A percentile compares a stretch with the other conserved stretches of the same genome.
Evolutionary conservation across 2,329 filamentous ascomycete species (phyloP).

Genomic region (Ciborinia camelliae): DNA sequence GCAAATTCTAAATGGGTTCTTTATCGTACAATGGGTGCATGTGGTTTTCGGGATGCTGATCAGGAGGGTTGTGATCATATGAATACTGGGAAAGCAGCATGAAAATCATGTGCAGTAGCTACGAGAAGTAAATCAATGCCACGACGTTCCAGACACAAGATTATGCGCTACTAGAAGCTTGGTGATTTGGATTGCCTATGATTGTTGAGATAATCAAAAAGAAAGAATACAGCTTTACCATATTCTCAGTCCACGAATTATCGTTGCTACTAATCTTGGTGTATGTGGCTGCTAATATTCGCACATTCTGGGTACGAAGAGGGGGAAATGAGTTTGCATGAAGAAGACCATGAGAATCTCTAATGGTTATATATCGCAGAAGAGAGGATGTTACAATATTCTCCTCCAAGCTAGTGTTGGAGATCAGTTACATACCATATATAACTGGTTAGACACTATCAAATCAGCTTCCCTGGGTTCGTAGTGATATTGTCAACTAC

Average conservation of each 20-base stretch:
- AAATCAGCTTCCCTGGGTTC: no score
- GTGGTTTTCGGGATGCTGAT: slow-evolving; percentile 36
- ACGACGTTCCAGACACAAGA: slow-evolving; percentile 28
- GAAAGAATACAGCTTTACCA: neutral
- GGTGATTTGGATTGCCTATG: slow-evolving; percentile 10
- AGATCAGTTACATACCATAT: no score
- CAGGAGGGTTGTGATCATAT: slow-evolving; percentile 36
- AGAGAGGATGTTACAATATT: neutral
- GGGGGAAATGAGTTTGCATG: neutral
- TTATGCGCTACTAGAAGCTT: neutral
- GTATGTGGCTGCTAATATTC: neutral
- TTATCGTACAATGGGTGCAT: slow-evolving; percentile 33
- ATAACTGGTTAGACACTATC: neutral
- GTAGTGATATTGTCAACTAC: no score
- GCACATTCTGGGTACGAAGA: neutral
- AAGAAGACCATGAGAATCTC: neutral
- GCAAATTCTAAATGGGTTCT: slow-evolving; percentile 78
- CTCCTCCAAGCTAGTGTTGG: neutral
- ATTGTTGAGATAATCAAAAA: neutral
- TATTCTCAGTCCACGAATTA: neutral
- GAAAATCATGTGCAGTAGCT: slow-evolving; percentile 36
- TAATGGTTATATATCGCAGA: neutral
- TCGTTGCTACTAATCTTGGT: neutral
- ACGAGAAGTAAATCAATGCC: slow-evolving; percentile 34
- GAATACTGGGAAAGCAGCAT: slow-evolving; percentile 31